Base-by-base conservation (phyloP, 768 basidiomycete genomes). In the Lyophyllum semitale region DNA sequence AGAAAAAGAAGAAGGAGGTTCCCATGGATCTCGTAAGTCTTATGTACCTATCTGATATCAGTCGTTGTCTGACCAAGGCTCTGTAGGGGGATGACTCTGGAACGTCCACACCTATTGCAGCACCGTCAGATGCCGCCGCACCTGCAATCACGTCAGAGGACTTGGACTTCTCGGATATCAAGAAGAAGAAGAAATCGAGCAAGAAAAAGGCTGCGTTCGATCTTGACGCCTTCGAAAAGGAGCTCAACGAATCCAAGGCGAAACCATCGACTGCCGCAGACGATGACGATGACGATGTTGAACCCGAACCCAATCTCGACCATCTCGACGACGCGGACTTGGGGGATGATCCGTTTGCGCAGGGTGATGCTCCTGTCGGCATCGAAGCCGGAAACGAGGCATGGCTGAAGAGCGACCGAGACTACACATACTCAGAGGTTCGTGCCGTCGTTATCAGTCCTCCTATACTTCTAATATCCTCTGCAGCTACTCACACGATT, bases 371-470 rank as follows among this genome's bases (percentile, higher is more conserved):
- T 5, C 81, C 83, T 6, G 76, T 82, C 8, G 82, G 80, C 25
- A 75, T 90, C 1, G 91, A 93, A 61, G 81, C 83, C 20, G 91
- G 90, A 7, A 88, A 78, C 27, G 93, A 94, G 65, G 83, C 92
- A 42, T 99, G 96, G 96, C 80, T 97, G 23, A 84, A 84, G 67
- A 91, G 87, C 59, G 95, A 98, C 71, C 84, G 96, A 41, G 96
- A 98, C 72, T 97, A 98, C 69, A 90, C 86, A n/a, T 99, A 98
- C 69, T 84, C 83, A 51, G 96, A 99, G 82, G 95, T 91, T 35
- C 45, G 81, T 62, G 11, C n/a, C 8, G 37, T 30, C 4, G 22
- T 30, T 18, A 32, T 54, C 43, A 4, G 26, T 22, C 11, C 41
- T 25, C n/a, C 17, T 9, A 27, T 48, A 41, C 26, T 25, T 35